These are phyloP conservation scores for Pilatotrama ljubarskyi DNA, from an alignment of 768 basidiomycete species.

Conservation along the genomic window DNA sequence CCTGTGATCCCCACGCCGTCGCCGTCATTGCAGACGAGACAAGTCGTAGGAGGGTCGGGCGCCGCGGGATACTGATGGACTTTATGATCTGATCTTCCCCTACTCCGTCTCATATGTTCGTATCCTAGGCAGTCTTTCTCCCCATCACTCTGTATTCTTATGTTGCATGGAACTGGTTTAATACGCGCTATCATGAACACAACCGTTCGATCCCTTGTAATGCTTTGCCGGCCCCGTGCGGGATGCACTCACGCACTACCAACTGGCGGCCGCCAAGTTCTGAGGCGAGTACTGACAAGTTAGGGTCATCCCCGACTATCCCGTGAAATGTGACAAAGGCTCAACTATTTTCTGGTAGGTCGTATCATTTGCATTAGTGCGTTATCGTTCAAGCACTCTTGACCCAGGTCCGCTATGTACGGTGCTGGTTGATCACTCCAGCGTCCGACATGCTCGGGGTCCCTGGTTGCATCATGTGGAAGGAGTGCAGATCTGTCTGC, in stretches of 20 bases:
- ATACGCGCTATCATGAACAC: constrained; percentile 8
- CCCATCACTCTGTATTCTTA: constrained; percentile 20
- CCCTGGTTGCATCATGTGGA: too few relatives aligned
- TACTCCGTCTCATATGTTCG: constrained; percentile 20
- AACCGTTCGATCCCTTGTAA: not conserved
- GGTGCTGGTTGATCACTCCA: too few relatives aligned
- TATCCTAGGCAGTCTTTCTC: constrained; percentile 11
- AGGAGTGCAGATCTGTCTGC: too few relatives aligned
- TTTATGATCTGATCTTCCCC: constrained; percentile 10
- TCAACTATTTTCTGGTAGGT: too few relatives aligned
- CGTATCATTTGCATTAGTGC: too few relatives aligned
- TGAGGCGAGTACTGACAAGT: not conserved
- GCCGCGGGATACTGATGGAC: constrained; percentile 23
- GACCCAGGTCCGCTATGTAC: too few relatives aligned
- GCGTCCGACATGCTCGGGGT: too few relatives aligned
- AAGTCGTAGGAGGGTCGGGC: constrained; percentile 33
- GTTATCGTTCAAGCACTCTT: too few relatives aligned
- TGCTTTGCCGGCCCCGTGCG: too few relatives aligned
- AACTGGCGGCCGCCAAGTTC: not conserved
- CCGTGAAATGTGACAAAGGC: too few relatives aligned
- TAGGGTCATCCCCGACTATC: too few relatives aligned
- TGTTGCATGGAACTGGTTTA: constrained; percentile 17
- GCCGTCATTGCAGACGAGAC: constrained; percentile 36
- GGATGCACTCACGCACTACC: too few relatives aligned
- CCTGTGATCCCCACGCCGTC: constrained; percentile 31